Evolutionary conservation across 768 basidiomycete species (phyloP).

Genomic region (Chlorophyllum brunneum): DNA sequence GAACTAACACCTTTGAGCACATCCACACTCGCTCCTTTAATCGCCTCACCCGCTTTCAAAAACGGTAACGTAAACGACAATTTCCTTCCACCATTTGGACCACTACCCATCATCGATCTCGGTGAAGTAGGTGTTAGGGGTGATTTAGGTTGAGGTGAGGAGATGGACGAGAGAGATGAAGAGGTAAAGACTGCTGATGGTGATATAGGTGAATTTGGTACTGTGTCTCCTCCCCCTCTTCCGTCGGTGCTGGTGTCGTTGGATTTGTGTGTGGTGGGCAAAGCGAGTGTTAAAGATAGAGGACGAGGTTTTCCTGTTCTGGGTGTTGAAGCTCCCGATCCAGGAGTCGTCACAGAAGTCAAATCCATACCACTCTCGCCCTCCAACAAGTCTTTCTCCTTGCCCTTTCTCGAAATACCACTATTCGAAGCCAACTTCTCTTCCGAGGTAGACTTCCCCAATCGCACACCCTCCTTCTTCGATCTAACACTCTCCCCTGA

Average conservation of each 20-base stretch:
- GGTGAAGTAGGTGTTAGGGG: background rate
- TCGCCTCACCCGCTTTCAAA: slow-evolving; percentile 21
- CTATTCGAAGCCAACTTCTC: background rate
- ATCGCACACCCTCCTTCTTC: slow-evolving; percentile 17
- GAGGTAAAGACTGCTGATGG: background rate
- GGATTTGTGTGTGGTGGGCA: background rate
- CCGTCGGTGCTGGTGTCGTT: background rate
- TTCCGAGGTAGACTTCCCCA: background rate
- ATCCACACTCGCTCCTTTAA: slow-evolving; percentile 28
- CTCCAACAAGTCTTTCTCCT: background rate
- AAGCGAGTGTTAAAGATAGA: background rate
- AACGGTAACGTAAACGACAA: slow-evolving; percentile 30
- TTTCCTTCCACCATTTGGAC: slow-evolving; percentile 16
- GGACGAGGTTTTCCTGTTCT: background rate
- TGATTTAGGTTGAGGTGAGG: background rate
- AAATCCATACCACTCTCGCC: background rate
- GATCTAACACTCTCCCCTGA: slow-evolving; percentile 18
- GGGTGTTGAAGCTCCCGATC: background rate
- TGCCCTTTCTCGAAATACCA: background rate
- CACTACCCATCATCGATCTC: background rate
- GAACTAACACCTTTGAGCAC: slow-evolving; percentile 41
- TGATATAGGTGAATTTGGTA: slow-evolving; percentile 1
- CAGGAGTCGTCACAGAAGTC: background rate
- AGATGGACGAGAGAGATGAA: background rate
- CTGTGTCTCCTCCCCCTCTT: background rate